Evolutionary conservation across 352 stramenopile genomes (phyloP).

Genomic region (Phytophthora citricola): DNA sequence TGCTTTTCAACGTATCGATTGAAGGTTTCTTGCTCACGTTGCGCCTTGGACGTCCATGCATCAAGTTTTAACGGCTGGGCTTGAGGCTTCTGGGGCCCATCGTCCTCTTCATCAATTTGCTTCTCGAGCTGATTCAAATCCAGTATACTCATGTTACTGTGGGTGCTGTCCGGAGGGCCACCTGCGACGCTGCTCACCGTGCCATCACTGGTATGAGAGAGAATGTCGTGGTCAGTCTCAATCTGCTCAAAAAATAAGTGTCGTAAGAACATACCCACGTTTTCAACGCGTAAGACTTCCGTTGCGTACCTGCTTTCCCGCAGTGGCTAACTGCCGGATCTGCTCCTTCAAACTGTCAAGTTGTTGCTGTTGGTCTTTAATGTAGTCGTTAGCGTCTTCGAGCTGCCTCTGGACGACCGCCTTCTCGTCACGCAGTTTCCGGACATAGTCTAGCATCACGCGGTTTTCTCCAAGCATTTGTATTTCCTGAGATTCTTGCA

Average conservation of each 20-base stretch:
- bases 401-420: slow-evolving; percentile 65
- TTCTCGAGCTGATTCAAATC: slow-evolving; percentile 26
- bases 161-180: slow-evolving; percentile 28
- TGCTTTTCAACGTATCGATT: slow-evolving; percentile 39
- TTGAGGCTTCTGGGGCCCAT: slow-evolving; percentile 6
- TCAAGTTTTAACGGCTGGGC: slow-evolving; percentile 48
- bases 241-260: slow-evolving; percentile 33
- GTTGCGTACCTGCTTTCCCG: slow-evolving; percentile 40
- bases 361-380: slow-evolving; percentile 77
- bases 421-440: slow-evolving; percentile 85
- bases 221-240: slow-evolving; percentile 44
- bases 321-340: slow-evolving; percentile 54
- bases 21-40: slow-evolving; percentile 43
- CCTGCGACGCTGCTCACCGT: slow-evolving; percentile 23
- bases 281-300: slow-evolving; percentile 2
- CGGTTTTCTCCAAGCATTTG: slow-evolving; percentile 81
- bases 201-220: slow-evolving; percentile 45
- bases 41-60: slow-evolving; percentile 46
- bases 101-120: slow-evolving; percentile 26
- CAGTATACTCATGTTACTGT: slow-evolving; percentile 27
- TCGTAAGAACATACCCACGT: slow-evolving; percentile 28
- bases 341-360: slow-evolving; percentile 80
- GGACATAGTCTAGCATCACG: slow-evolving; percentile 85
- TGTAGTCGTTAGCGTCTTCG: slow-evolving; percentile 81
- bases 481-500: slow-evolving; percentile 78